Evolutionary conservation across 768 basidiomycete genomes (phyloP).

Genomic region (Lepiota subincarnata): DNA sequence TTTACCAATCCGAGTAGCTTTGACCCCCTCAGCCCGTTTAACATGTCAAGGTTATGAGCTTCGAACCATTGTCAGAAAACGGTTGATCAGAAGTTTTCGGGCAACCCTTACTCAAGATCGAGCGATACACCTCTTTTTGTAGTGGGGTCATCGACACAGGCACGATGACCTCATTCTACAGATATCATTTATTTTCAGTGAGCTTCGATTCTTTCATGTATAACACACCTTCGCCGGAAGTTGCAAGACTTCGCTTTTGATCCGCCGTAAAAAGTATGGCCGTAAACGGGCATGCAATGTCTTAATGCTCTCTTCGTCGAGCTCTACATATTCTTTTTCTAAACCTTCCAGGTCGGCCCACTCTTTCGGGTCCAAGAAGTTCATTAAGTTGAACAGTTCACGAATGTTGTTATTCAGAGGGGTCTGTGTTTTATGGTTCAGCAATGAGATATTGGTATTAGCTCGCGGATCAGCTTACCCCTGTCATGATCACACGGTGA

Average conservation of each 20-base stretch:
- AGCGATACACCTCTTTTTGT: constrained; percentile 86
- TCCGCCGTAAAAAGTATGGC: constrained; percentile 90
- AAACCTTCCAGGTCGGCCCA: constrained; percentile 76
- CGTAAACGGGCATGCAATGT: constrained; percentile 73
- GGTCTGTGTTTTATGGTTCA: constrained; percentile 44
- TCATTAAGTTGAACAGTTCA: constrained; percentile 96
- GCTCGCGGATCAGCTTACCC: constrained; percentile 40
- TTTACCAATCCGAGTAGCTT: constrained; percentile 26
- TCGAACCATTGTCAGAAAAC: not conserved
- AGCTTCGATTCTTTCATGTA: not conserved
- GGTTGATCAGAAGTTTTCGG: constrained; percentile 13
- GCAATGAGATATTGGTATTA: not conserved
- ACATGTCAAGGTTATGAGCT: constrained; percentile 70
- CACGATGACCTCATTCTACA: constrained; percentile 85
- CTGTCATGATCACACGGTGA: constrained; percentile 88
- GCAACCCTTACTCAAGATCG: constrained; percentile 61
- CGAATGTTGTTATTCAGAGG: constrained; percentile 96
- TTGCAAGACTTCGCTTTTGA: constrained; percentile 89
- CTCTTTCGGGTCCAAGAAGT: constrained; percentile 79
- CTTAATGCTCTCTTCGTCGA: constrained; percentile 77
- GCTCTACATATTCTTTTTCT: constrained; percentile 68
- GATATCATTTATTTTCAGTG: not conserved
- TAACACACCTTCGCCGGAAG: constrained; percentile 80
- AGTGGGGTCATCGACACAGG: constrained; percentile 84
- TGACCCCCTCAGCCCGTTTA: constrained; percentile 55